Conservation (phyloP, 805 yeast species). For the Kuraishia floccosa region DNA sequence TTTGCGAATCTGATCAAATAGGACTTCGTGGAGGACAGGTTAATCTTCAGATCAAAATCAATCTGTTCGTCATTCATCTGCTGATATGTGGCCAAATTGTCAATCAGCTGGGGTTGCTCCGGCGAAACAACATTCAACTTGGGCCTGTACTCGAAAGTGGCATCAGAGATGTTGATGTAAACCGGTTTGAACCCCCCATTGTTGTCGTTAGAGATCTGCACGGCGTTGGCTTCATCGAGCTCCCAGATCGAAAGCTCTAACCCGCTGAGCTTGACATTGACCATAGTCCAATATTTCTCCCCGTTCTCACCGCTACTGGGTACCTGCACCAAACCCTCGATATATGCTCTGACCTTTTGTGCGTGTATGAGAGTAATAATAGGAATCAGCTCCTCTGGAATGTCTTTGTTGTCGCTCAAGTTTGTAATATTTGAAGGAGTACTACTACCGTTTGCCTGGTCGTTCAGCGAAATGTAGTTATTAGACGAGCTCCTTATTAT, state of each 20-base stretch:
- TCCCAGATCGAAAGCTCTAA: constrained; percentile 41
- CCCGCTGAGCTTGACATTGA: constrained; percentile 28
- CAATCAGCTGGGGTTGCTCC: not conserved
- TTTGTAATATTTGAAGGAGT: constrained; percentile 7
- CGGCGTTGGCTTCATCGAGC: constrained; percentile 18
- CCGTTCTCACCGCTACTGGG: constrained; percentile 7
- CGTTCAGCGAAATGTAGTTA: not conserved
- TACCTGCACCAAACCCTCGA: constrained; percentile 20
- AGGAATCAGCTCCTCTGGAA: constrained; percentile 62
- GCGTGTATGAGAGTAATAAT: constrained; percentile 59
- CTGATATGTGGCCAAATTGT: too few relatives aligned
- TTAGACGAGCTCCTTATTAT: constrained; percentile 11
- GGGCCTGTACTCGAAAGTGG: constrained; percentile 12
- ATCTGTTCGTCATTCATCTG: constrained; percentile 1
- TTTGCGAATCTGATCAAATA: constrained; percentile 13
- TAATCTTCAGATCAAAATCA: constrained; percentile 8
- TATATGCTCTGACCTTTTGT: constrained; percentile 58
- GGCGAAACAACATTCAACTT: constrained; percentile 2
- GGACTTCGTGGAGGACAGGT: constrained; percentile 12
- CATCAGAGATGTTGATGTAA: constrained; percentile 42
- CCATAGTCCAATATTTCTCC: constrained; percentile 11
- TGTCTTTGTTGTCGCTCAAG: constrained; percentile 9
- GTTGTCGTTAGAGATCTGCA: constrained; percentile 15
- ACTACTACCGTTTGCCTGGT: constrained; percentile 4
- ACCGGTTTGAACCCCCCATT: constrained; percentile 32